Evolutionary conservation across 768 basidiomycete genomes (phyloP).

Genomic region (Russula abietina): DNA sequence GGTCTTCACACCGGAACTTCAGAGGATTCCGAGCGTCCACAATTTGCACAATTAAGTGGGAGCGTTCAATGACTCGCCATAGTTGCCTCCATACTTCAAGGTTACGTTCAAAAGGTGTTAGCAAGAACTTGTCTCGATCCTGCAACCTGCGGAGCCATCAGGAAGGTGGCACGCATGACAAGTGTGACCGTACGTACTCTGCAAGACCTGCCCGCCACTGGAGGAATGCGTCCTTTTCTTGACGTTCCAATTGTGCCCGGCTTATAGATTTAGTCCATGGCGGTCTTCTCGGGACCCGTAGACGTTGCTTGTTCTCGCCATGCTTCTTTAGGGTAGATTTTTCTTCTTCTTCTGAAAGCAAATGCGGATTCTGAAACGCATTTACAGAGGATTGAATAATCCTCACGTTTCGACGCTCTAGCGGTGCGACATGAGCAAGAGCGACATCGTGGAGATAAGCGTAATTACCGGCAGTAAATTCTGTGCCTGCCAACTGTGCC

Average conservation of each 20-base stretch:
- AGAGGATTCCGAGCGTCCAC: slow-evolving; percentile 95
- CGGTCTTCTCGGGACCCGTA: slow-evolving; percentile 87
- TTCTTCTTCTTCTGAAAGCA: slow-evolving; percentile 81
- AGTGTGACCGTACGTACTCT: slow-evolving; percentile 47
- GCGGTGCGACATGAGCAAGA: slow-evolving; percentile 9
- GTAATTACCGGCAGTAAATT: slow-evolving; percentile 83
- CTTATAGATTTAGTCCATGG: slow-evolving; percentile 83
- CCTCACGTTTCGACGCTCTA: slow-evolving; percentile 76
- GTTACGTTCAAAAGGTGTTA: slow-evolving; percentile 96
- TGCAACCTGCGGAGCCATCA: slow-evolving; percentile 53
- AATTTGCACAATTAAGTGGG: slow-evolving; percentile 91
- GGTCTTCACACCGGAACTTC: slow-evolving; percentile 85
- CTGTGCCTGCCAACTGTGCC: slow-evolving; percentile 88
- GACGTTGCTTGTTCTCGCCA: slow-evolving; percentile 58
- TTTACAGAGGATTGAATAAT: slow-evolving; percentile 57
- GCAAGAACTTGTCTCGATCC: slow-evolving; percentile 78
- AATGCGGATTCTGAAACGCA: slow-evolving; percentile 71
- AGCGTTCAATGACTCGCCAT: slow-evolving; percentile 94
- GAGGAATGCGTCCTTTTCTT: slow-evolving; percentile 86
- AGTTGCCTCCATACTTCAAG: slow-evolving; percentile 98
- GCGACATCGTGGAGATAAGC: not conserved
- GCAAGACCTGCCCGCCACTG: slow-evolving; percentile 92
- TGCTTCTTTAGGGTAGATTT: slow-evolving; percentile 67
- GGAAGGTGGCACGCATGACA: not conserved
- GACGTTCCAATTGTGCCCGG: slow-evolving; percentile 70